phyloP scores from a whole-genome alignment of 2,329 filamentous ascomycete genomes.

The Lachnellula occidentalis region DNA sequence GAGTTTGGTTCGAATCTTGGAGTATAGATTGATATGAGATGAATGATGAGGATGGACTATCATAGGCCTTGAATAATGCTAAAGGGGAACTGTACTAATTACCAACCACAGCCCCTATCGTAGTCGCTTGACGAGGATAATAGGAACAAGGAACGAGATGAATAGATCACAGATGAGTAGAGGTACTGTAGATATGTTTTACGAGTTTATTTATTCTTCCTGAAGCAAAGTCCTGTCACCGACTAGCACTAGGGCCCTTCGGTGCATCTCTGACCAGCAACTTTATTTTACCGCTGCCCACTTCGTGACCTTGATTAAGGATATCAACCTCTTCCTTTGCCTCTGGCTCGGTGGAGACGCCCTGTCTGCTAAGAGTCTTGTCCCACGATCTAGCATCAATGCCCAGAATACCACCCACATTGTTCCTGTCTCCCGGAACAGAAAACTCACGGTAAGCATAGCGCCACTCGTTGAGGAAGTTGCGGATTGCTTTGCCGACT shows the following conservation, averaged over 20 bases:
- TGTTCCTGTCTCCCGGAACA: constrained; percentile 84
- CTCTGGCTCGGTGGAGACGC: constrained; percentile 21
- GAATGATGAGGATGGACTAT: too few species aligned
- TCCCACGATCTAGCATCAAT: constrained; percentile 65
- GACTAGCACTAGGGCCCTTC: constrained; percentile 19
- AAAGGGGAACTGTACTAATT: too few species aligned
- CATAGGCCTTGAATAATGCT: too few species aligned
- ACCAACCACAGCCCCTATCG: too few species aligned
- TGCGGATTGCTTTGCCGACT: constrained; percentile 86
- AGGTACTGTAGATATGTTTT: background rate
- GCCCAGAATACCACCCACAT: constrained; percentile 70
- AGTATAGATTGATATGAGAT: too few species aligned
- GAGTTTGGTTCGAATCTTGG: too few species aligned
- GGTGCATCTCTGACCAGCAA: constrained; percentile 52
- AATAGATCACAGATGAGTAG: too few species aligned
- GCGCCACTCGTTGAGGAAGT: constrained; percentile 90
- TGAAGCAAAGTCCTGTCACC: background rate
- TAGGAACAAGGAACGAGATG: too few species aligned
- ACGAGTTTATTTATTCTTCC: background rate
- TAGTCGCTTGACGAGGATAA: too few species aligned
- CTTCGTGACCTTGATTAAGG: constrained; percentile 60
- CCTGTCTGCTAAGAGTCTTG: constrained; percentile 50
- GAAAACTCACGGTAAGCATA: constrained; percentile 96
- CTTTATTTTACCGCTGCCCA: constrained; percentile 61
- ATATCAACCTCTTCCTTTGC: constrained; percentile 45